Base-by-base conservation (phyloP, 768 basidiomycete species). In the Suillus ampliporus region DNA sequence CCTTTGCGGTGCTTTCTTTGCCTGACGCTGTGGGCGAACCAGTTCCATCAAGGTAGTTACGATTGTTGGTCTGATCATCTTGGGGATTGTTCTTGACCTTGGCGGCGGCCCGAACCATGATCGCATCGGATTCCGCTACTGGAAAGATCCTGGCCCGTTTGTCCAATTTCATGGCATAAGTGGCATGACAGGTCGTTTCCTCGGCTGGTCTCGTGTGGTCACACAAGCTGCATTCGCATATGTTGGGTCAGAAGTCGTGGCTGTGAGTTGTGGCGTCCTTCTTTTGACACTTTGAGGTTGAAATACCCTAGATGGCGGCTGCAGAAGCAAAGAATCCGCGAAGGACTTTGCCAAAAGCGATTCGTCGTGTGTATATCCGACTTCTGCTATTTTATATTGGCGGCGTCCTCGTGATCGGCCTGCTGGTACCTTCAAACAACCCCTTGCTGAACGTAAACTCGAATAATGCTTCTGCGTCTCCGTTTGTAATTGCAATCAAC, bases 211-310 rank as follows among this genome's bases (percentile, higher is more conserved):
- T 77, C 78, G 83, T 2, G 86, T 85, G 52, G 78, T 85, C 59
- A 82, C 79, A 10, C 84, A 87, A 67, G 88, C 87, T 15, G 84
- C 83, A 4, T 88, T 88, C 76, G 81, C 84, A 14, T 87, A 80
- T 71, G 79, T 84, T 34, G 88, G 88, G 14, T 85, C 86, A 1
- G 87, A 89, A 68, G 74, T 76, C 43, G 81, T 81, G 23, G 82
- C 80, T 51, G 78, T 80, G 61, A 65, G 73, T 71, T 4, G 0
- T 58, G 5, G 9, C 6, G 28, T 14, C 19, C 11, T 50, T 17
- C 48, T 34, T 15, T 44, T 38, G 17, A 58, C 46, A 8, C n/a
- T 5, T 17, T 46, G 44, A 64, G 43, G 65, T 53, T 48, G 8
- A n/a, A 4, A 17, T 40, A 6, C 14, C 4, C 3, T 26, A 79